Base-by-base conservation (phyloP, 371 early-diverging fungal species). In the Cokeromyces recurvatus region DNA sequence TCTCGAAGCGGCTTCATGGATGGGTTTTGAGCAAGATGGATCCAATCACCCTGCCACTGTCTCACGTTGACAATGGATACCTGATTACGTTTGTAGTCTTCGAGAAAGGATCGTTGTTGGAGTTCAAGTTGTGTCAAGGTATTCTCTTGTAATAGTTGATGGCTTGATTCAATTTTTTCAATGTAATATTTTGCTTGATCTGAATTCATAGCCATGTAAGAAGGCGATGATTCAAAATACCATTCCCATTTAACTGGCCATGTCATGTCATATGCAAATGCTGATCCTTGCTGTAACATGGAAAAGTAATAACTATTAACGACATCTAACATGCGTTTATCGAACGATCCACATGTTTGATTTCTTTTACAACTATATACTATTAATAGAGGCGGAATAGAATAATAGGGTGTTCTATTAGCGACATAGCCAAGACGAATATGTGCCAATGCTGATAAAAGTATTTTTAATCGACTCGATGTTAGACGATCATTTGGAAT, bases 381-480 rank as follows among this genome's bases (percentile, higher is more conserved):
- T 4, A 71, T 46, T 3, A 74, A 55, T 1, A 74, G 24, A 0
- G 69, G 68, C 2, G 75, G 75, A 22, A 67, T 71, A 8, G 68
- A 68, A 36, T 48, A 43, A 19, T 57, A 51, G 4, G 75, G 75
- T 20, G 71, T 74, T 9, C 67, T 53, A 24, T 71, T 71, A n/a
- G 68, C 58, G 1, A 66, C 66, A 46, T 74, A 74, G 32, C 66
- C 64, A 0, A 52, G 38, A 20, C 59, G 64, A 19, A 71, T 55
- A 38, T 71, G 75, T 7, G 67, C 68, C 14, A 71, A 55, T 3
- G 55, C 75, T 7, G 68, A 67, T 3, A 40, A 36, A 5, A 62
- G 29, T 2, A 53, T 23, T 3, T 46, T n/a, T n/a, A n/a, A n/a
- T n/a, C n/a, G n/a, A n/a, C n/a, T n/a, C n/a, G n/a, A n/a, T n/a